Conservation (phyloP, 805 yeast species). For the Yarrowia sp. region DNA sequence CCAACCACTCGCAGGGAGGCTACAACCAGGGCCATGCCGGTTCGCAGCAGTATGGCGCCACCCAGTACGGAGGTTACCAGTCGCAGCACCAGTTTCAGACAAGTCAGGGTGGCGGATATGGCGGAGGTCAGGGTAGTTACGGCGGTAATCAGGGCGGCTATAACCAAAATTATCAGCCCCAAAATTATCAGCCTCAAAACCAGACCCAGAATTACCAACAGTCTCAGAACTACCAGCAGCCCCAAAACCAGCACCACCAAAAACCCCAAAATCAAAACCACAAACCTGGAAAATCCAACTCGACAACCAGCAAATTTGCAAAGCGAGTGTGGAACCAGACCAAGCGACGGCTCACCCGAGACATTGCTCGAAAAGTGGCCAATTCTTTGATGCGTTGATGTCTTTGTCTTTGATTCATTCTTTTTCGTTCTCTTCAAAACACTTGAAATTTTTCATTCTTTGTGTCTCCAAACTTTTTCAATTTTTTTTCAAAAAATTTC, state of each 20-base stretch:
- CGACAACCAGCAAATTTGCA: conserved; percentile 2
- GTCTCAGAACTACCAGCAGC: background rate
- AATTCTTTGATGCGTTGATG: conserved; percentile 1
- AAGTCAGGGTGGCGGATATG: background rate
- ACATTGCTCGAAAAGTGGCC: conserved; percentile 26
- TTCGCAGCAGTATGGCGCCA: background rate
- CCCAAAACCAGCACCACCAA: background rate
- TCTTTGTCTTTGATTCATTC: too few species aligned
- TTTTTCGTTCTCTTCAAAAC: too few species aligned
- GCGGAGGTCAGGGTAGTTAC: background rate
- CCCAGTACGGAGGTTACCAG: background rate
- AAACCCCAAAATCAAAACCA: background rate
- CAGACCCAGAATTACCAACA: background rate
- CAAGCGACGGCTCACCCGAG: conserved; percentile 12
- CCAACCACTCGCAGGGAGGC: conserved; percentile 12
- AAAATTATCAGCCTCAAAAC: background rate
- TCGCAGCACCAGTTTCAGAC: background rate
- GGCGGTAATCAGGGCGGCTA: background rate
- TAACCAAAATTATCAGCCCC: background rate
- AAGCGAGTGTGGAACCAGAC: conserved; percentile 27
- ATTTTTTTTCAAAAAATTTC: too few species aligned
- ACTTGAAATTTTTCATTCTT: too few species aligned
- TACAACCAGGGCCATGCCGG: background rate
- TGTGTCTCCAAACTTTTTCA: too few species aligned
- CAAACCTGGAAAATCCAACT: background rate